Percentiles rank a stretch among this genome's conserved stretches.
phyloP scores from a whole-genome alignment of 306 rosid genomes.

The Chamaecrista fasciculata region DNA sequence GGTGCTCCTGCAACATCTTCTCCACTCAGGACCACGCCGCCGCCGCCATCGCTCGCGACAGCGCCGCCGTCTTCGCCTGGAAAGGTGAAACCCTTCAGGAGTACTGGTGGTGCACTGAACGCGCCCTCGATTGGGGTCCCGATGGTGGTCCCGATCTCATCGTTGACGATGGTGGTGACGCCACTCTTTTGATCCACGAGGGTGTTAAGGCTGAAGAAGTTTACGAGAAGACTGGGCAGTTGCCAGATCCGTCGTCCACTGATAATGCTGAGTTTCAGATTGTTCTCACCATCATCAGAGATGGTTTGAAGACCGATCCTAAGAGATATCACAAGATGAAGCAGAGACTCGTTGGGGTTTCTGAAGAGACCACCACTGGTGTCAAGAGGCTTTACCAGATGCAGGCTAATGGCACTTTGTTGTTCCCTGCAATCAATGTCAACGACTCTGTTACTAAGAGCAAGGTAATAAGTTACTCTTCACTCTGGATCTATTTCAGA shows the following conservation, averaged over 20 bases:
- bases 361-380: conserved; percentile 96
- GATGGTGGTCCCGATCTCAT: conserved; percentile 89
- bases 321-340: conserved; percentile 88
- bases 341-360: conserved; percentile 80
- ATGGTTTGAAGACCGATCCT: conserved; percentile 78
- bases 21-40: conserved; percentile 99
- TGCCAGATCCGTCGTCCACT: conserved; percentile 68
- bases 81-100: conserved; percentile 93
- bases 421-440: conserved; percentile 95
- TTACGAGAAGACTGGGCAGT: conserved; percentile 50
- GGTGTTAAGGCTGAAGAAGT: conserved; percentile 85
- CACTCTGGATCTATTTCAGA: conserved; percentile 20
- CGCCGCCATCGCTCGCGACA: conserved; percentile 87
- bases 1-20: conserved; percentile 98
- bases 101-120: conserved; percentile 98
- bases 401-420: conserved; percentile 64
- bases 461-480: conserved; percentile 52
- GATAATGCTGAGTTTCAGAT: conserved; percentile 84
- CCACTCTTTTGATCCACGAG: conserved; percentile 75
- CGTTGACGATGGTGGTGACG: conserved; percentile 93
- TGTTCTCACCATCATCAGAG: conserved; percentile 69
- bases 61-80: conserved; percentile 93
- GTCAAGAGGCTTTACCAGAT: conserved; percentile 95
- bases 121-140: conserved; percentile 92
- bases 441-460: conserved; percentile 98